These are phyloP conservation scores for Cyclotella distinguenda DNA, from an alignment of 108 stramenopile genomes.

Conservation along the genomic window DNA sequence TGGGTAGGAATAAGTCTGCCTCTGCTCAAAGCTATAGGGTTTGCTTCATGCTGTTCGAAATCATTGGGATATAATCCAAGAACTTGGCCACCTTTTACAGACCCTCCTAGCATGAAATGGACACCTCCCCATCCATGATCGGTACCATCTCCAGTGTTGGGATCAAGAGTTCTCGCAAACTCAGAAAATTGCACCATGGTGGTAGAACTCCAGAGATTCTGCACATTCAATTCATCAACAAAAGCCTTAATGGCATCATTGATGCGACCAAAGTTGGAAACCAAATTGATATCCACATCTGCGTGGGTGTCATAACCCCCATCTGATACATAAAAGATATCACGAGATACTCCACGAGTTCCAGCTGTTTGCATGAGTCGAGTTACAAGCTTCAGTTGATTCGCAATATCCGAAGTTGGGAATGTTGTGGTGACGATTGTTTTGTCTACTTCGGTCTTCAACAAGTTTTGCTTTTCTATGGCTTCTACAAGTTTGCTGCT, in stretches of 20 bases:
- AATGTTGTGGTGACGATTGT: slow-evolving; percentile 35
- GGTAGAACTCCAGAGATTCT: slow-evolving; percentile 56
- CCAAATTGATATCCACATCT: slow-evolving; percentile 20
- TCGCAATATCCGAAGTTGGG: slow-evolving; percentile 15
- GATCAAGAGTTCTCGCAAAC: slow-evolving; percentile 69
- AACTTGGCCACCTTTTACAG: slow-evolving; percentile 56
- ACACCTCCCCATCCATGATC: slow-evolving; percentile 79
- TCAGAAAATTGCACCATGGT: slow-evolving; percentile 58
- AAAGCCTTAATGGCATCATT: slow-evolving; percentile 51
- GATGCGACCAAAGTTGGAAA: slow-evolving; percentile 34
- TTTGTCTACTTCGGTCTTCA: slow-evolving; percentile 26
- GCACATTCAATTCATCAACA: slow-evolving; percentile 48
- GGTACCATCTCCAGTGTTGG: slow-evolving; percentile 65
- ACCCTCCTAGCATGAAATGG: slow-evolving; percentile 56
- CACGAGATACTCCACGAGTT: slow-evolving; percentile 33
- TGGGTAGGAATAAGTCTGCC: slow-evolving; percentile 71
- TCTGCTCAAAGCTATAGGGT: slow-evolving; percentile 52
- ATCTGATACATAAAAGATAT: slow-evolving; percentile 52
- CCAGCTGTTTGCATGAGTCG: slow-evolving; percentile 38
- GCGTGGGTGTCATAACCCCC: slow-evolving; percentile 62
- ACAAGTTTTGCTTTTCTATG: slow-evolving; percentile 10
- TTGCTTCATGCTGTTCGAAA: slow-evolving; percentile 31
- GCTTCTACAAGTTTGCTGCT: slow-evolving; percentile 28
- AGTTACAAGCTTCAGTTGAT: slow-evolving; percentile 39
- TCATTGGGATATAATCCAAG: slow-evolving; percentile 59